Percentiles rank a stretch among this genome's conserved stretches.
phyloP scores from a whole-genome alignment of 257 asterid genomes.

The Solanum chiquidenum region DNA sequence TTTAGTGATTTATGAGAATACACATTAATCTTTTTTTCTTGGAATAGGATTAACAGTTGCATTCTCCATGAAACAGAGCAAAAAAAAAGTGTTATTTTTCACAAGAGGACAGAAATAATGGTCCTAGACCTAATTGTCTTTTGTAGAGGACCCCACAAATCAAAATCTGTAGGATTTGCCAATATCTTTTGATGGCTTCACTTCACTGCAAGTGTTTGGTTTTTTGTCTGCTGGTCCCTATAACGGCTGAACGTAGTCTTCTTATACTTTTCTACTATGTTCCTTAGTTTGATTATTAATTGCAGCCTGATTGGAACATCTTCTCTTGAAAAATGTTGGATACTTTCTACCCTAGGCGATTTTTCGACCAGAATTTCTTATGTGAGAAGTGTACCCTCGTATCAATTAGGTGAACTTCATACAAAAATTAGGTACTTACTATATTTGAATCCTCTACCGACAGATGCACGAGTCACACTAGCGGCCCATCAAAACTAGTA shows the following conservation, averaged over 20 bases:
- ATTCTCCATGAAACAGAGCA: not conserved
- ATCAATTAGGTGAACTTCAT: not conserved
- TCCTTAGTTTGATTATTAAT: not conserved
- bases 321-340: not conserved
- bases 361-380: too few relatives aligned
- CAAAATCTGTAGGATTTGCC: slow-evolving; percentile 4
- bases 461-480: not conserved
- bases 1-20: not conserved
- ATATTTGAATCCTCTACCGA: not conserved
- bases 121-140: not conserved
- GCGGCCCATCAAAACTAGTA: not conserved
- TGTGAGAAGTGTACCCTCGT: not conserved
- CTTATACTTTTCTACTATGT: not conserved
- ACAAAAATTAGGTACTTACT: not conserved
- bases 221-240: not conserved
- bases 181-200: not conserved
- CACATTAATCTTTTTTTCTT: too few relatives aligned
- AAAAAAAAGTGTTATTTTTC: not conserved
- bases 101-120: not conserved
- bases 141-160: slow-evolving; percentile 1
- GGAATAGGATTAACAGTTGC: not conserved
- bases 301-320: not conserved
- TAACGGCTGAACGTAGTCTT: not conserved
- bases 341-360: not conserved
- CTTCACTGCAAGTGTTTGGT: not conserved